phyloP scores from a whole-genome alignment of 345 rosid genomes.

The Arabidopsis thaliana region DNA sequence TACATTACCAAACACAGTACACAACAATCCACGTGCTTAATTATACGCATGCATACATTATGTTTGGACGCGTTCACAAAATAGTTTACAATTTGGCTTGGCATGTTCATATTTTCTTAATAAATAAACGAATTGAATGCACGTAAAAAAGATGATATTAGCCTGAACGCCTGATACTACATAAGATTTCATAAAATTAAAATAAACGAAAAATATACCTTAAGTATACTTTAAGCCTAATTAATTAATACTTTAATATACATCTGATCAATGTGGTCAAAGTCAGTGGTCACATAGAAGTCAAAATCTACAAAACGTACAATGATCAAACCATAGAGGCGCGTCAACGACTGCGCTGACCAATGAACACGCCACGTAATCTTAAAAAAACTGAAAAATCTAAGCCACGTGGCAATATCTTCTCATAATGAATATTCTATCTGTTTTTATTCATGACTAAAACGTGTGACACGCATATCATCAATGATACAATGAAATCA shows the following conservation, averaged over 20 bases:
- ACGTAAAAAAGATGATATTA: background rate
- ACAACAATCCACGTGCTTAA: conserved; percentile 38
- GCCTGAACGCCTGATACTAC: background rate
- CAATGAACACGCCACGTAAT: background rate
- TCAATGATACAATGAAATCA: background rate
- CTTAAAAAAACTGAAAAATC: background rate
- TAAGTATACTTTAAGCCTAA: background rate
- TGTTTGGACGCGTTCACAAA: conserved; percentile 19
- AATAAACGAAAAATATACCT: background rate
- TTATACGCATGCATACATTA: conserved; percentile 22
- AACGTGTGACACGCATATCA: conserved; percentile 24
- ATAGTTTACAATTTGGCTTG: conserved; percentile 8
- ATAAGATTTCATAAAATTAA: background rate
- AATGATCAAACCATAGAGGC: background rate
- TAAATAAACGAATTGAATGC: background rate
- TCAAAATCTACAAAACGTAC: background rate
- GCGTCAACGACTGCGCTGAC: conserved; percentile 39
- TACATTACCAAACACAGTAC: conserved; percentile 47
- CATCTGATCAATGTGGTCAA: conserved; percentile 30
- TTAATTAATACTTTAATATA: background rate
- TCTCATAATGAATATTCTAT: background rate
- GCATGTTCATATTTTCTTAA: conserved; percentile 17
- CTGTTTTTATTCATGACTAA: conserved; percentile 12
- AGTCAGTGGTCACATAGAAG: conserved; percentile 30
- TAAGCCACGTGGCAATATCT: conserved; percentile 11